Evolutionary conservation across 2,329 filamentous ascomycete species (phyloP).

Genomic region (Ascochyta rabiei): DNA sequence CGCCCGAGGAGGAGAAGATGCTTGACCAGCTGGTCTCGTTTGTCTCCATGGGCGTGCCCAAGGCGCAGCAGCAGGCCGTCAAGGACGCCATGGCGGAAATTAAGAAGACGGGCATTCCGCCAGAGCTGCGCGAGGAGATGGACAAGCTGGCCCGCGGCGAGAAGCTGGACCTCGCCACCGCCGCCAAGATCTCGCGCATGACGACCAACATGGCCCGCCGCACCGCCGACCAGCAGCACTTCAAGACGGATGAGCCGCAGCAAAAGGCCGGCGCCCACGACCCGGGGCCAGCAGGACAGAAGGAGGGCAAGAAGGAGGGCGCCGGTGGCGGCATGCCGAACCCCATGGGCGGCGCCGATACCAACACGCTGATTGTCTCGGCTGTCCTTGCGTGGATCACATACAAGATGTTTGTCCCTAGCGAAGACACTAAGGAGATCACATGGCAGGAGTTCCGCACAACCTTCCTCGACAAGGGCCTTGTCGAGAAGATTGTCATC

Average conservation of each 20-base stretch:
- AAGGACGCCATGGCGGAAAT: slow-evolving; percentile 67
- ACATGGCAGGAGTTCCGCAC: slow-evolving; percentile 97
- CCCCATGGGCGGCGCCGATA: slow-evolving; percentile 53
- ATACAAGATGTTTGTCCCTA: slow-evolving; percentile 66
- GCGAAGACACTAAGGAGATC: slow-evolving; percentile 76
- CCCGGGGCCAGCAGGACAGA: slow-evolving; percentile 50
- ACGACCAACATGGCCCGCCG: slow-evolving; percentile 62
- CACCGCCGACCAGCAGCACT: slow-evolving; percentile 50
- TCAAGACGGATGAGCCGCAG: slow-evolving; percentile 37
- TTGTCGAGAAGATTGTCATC: slow-evolving; percentile 89
- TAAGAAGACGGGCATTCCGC: slow-evolving; percentile 71
- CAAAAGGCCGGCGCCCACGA: slow-evolving; percentile 55
- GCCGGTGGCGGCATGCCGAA: slow-evolving; percentile 26
- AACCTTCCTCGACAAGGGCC: slow-evolving; percentile 92
- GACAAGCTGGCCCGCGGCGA: slow-evolving; percentile 59
- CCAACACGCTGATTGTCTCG: slow-evolving; percentile 61
- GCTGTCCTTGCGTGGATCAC: slow-evolving; percentile 67
- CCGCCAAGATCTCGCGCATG: slow-evolving; percentile 65
- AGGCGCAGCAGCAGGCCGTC: slow-evolving; percentile 65
- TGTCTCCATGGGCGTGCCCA: slow-evolving; percentile 65
- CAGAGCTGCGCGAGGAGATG: slow-evolving; percentile 69
- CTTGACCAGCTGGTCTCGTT: slow-evolving; percentile 63
- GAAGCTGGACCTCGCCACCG: slow-evolving; percentile 59
- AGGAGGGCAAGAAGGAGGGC: slow-evolving; percentile 42
- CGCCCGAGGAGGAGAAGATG: slow-evolving; percentile 61